Percentiles rank a stretch among this genome's conserved stretches.
These are phyloP conservation scores for Whalleya microplaca DNA, from an alignment of 2,329 filamentous ascomycete genomes.

Conservation along the genomic window DNA sequence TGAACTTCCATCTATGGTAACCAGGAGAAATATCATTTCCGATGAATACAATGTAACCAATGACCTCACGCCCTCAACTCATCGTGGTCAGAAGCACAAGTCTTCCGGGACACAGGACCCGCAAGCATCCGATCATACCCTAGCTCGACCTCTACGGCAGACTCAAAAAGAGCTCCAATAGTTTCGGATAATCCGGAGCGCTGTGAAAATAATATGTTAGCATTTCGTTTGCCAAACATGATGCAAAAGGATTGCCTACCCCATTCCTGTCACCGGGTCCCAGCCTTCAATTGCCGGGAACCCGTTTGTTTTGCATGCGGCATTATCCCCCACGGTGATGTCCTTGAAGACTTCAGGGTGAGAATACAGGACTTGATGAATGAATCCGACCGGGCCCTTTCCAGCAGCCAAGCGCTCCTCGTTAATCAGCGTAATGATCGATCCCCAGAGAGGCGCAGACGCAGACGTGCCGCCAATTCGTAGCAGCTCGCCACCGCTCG, in stretches of 20 bases:
- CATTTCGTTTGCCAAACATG: background rate
- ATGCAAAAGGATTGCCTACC: conserved; percentile 19
- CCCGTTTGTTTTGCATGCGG: conserved; percentile 43
- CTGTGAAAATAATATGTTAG: conserved; percentile 23
- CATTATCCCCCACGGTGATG: conserved; percentile 44
- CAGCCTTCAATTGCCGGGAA: conserved; percentile 47
- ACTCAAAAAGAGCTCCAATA: conserved; percentile 39
- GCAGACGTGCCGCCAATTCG: conserved; percentile 55
- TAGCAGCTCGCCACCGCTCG: conserved; percentile 39
- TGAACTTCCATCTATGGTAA: background rate
- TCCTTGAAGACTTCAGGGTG: conserved; percentile 46
- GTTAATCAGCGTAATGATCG: conserved; percentile 53
- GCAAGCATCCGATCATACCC: background rate
- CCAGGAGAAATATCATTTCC: background rate
- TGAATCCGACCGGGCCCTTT: conserved; percentile 54
- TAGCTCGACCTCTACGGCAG: conserved; percentile 26
- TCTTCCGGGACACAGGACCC: too few relatives aligned
- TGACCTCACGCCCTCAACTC: too few relatives aligned
- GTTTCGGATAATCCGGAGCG: conserved; percentile 39
- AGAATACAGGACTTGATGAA: conserved; percentile 55
- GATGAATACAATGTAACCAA: background rate
- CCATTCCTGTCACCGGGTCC: conserved; percentile 45
- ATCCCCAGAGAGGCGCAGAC: conserved; percentile 51
- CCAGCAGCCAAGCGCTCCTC: conserved; percentile 50
- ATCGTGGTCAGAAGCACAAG: too few relatives aligned